Conservation (phyloP, 2,329 filamentous ascomycete species). For the Colletotrichum horii region DNA sequence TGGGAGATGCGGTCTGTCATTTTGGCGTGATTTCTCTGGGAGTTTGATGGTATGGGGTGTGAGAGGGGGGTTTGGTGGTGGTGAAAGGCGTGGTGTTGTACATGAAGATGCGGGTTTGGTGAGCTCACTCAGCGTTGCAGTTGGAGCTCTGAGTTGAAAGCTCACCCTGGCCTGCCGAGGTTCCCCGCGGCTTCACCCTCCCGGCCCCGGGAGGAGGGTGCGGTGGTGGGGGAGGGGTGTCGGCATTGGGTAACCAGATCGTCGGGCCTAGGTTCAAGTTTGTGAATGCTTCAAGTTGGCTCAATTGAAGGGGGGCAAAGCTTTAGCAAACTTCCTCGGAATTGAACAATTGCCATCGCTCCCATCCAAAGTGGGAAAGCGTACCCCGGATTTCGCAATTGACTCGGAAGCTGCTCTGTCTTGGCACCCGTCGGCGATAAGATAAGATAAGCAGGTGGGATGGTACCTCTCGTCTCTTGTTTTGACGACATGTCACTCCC, state of each 20-base stretch:
- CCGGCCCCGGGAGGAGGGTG: not conserved
- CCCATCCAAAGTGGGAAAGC: not conserved
- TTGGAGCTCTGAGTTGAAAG: not conserved
- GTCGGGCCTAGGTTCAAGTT: not conserved
- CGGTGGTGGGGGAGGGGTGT: constrained; percentile 3
- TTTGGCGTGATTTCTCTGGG: not conserved
- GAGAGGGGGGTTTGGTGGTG: not conserved
- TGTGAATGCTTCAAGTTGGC: not conserved
- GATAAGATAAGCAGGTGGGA: constrained; percentile 21
- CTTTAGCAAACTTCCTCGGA: not conserved
- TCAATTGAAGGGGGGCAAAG: fast-evolving
- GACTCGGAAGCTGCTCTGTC: not conserved
- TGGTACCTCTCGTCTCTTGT: constrained; percentile 14
- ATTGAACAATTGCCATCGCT: fast-evolving
- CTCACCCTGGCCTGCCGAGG: constrained; percentile 19
- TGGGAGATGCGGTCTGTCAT: constrained; percentile 70
- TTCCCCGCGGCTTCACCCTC: constrained; percentile 20
- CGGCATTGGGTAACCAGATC: constrained; percentile 1
- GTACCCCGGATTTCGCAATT: not conserved
- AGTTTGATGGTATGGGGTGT: not conserved
- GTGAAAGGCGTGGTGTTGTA: not conserved
- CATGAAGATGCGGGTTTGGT: not conserved
- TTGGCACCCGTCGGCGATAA: constrained; percentile 14
- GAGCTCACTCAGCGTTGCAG: not conserved
- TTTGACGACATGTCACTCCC: constrained; percentile 13